Evolutionary conservation across 176 grass and related monocot genomes (phyloP).

Genomic region (Puccinellia tenuiflora): DNA sequence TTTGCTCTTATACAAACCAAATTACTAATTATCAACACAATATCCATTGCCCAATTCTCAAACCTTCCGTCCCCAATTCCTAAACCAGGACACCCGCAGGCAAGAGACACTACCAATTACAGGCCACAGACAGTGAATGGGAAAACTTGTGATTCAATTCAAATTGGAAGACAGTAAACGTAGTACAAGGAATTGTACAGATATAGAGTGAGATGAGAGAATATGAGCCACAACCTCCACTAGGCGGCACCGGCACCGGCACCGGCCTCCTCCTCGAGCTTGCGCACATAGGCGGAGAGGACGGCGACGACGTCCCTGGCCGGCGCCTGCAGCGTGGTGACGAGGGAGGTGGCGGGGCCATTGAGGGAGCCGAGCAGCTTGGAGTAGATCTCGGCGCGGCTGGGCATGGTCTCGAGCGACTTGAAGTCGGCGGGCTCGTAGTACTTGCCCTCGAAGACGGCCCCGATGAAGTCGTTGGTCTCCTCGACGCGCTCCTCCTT

Average conservation of each 20-base stretch:
- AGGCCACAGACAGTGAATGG: background rate
- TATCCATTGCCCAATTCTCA: background rate
- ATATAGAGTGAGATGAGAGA: conserved; percentile 11
- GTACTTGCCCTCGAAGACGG: conserved; percentile 84
- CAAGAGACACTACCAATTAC: background rate
- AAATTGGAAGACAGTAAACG: conserved; percentile 19
- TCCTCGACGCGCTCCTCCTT: conserved; percentile 78
- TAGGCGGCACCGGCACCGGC: conserved; percentile 20
- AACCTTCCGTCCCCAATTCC: background rate
- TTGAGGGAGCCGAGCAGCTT: conserved; percentile 78
- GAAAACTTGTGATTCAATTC: conserved; percentile 41
- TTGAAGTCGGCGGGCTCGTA: conserved; percentile 85
- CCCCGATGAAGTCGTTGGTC: conserved; percentile 84
- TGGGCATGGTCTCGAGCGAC: conserved; percentile 92
- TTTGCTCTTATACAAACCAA: background rate
- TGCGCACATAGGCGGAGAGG: conserved; percentile 60
- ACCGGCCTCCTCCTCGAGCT: conserved; percentile 57
- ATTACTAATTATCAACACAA: background rate
- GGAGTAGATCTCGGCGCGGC: conserved; percentile 70
- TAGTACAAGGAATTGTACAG: conserved; percentile 42
- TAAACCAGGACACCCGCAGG: background rate
- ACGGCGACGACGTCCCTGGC: conserved; percentile 51
- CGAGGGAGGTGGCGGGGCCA: conserved; percentile 54
- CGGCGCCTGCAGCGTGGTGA: conserved; percentile 65
- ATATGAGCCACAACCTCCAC: conserved; percentile 3